Evolutionary conservation across 805 yeast genomes (phyloP).

Genomic region (Candida sakaeoensis): DNA sequence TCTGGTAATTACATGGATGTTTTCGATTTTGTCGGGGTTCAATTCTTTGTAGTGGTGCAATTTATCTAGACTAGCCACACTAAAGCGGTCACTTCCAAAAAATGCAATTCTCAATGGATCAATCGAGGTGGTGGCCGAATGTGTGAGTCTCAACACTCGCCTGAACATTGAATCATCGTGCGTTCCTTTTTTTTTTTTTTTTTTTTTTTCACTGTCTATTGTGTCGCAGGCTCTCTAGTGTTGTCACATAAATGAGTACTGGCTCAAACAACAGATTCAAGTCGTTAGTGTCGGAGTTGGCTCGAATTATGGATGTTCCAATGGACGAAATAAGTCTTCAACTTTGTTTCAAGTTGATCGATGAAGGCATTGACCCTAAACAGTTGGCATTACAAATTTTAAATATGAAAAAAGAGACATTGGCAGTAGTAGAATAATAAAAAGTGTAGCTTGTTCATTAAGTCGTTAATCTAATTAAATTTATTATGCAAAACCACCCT

Average conservation of each 20-base stretch:
- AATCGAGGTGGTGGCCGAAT: neutral
- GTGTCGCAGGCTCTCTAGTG: too few relatives aligned
- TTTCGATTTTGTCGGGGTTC: conserved; percentile 20
- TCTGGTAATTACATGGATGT: conserved; percentile 61
- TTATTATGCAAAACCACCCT: conserved; percentile 46
- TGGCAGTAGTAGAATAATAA: conserved; percentile 12
- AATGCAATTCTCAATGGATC: conserved; percentile 45
- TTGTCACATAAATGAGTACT: too few relatives aligned
- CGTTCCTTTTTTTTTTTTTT: too few relatives aligned
- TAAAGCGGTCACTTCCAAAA: conserved; percentile 77
- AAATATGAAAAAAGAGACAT: conserved; percentile 25
- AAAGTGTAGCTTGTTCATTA: neutral
- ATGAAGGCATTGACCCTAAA: conserved; percentile 38
- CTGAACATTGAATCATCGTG: too few relatives aligned
- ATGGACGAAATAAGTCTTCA: conserved; percentile 28
- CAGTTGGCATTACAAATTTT: conserved; percentile 23
- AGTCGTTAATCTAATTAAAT: neutral
- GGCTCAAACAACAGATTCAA: conserved; percentile 11
- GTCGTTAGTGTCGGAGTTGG: conserved; percentile 19
- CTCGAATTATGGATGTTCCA: conserved; percentile 20
- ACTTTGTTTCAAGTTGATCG: conserved; percentile 30
- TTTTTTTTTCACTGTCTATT: too few relatives aligned
- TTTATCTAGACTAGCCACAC: conserved; percentile 49
- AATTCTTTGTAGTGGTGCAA: conserved; percentile 21
- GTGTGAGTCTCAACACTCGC: neutral